Conservation (phyloP, 495 filamentous ascomycete species). For the Penicillium tannophilum region DNA sequence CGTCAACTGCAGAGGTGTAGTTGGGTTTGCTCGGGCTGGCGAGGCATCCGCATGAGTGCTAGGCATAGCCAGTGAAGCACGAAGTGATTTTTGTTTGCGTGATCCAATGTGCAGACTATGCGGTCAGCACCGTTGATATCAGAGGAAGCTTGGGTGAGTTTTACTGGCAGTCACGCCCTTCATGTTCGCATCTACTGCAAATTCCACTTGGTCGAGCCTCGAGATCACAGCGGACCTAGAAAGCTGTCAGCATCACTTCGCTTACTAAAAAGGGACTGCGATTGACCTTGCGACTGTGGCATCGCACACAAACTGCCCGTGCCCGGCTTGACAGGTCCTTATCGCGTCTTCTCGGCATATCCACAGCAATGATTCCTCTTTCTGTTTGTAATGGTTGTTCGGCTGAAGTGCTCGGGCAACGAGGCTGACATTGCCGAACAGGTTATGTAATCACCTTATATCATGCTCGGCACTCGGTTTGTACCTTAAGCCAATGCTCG, state of each 20-base stretch:
- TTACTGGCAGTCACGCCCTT: conserved; percentile 6
- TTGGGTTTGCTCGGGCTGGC: not conserved
- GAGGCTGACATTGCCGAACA: not conserved
- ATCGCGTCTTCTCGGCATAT: not conserved
- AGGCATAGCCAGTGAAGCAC: conserved; percentile 1
- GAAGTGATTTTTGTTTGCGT: conserved; percentile 11
- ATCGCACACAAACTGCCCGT: conserved; percentile 15
- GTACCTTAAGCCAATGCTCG: not conserved
- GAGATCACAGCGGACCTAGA: conserved; percentile 20
- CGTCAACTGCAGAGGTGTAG: not conserved
- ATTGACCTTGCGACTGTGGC: conserved; percentile 21
- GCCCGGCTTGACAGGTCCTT: conserved; percentile 8
- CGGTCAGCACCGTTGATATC: not conserved
- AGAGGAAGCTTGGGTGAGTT: not conserved
- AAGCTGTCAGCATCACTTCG: not conserved
- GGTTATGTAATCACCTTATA: not conserved
- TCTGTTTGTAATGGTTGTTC: not conserved
- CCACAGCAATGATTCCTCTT: not conserved
- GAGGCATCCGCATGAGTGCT: not conserved
- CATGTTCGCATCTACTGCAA: conserved; percentile 12
- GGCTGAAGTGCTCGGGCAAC: not conserved
- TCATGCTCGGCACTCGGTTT: not conserved
- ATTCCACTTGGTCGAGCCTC: conserved; percentile 9
- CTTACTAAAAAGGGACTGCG: not conserved
- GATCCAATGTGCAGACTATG: conserved; percentile 13